A percentile compares a stretch with the other conserved stretches of the same genome.
Conservation (phyloP, 306 rosid genomes). For the Prunus fruticosa region DNA sequence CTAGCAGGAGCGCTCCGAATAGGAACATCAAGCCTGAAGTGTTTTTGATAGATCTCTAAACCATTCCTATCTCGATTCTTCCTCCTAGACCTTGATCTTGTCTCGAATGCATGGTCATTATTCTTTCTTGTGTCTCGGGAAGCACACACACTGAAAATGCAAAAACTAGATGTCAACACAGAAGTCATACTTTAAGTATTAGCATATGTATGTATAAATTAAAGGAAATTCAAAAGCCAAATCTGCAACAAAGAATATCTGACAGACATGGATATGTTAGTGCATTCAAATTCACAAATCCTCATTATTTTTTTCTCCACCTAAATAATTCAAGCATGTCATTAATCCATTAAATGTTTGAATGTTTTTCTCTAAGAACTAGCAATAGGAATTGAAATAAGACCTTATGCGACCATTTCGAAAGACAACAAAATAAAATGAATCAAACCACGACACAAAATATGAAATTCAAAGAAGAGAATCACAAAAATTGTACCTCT, state of each 20-base stretch:
- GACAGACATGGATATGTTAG: neutral
- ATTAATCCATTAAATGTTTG: neutral
- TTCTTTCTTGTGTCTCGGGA: conserved; percentile 33
- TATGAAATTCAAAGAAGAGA: neutral
- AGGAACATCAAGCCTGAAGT: conserved; percentile 39
- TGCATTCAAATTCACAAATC: neutral
- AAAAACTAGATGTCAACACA: conserved; percentile 6
- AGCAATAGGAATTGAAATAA: neutral
- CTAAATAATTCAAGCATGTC: neutral
- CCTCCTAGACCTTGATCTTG: conserved; percentile 30
- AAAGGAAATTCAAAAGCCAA: neutral
- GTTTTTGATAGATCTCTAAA: conserved; percentile 14
- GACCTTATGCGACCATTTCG: neutral
- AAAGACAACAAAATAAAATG: neutral
- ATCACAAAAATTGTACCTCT: conserved; percentile 36
- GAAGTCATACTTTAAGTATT: neutral
- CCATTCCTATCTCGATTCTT: conserved; percentile 26
- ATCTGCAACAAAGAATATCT: neutral
- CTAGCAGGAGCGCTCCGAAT: conserved; percentile 65
- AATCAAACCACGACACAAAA: neutral
- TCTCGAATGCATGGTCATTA: conserved; percentile 26
- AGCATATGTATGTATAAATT: neutral
- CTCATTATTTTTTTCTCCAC: neutral
- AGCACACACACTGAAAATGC: conserved; percentile 45
- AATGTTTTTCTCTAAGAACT: neutral